Percentiles rank a stretch among this genome's conserved stretches.
These are phyloP conservation scores for Staphylotrichum longicolle DNA, from an alignment of 495 filamentous ascomycete genomes.

Conservation along the genomic window DNA sequence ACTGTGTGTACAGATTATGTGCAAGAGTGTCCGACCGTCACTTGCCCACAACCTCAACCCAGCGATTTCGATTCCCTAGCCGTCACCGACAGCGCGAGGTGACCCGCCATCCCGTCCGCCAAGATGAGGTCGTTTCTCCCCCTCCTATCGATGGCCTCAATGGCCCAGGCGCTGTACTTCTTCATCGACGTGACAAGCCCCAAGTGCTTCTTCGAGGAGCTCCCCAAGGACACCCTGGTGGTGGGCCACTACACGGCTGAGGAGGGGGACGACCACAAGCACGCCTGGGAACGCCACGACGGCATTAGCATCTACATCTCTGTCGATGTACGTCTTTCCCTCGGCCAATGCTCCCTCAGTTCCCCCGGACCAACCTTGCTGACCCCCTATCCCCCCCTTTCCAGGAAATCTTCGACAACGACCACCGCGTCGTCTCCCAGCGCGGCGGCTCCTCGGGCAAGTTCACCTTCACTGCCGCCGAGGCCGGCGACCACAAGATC, in stretches of 20 bases:
- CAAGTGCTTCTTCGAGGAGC: constrained; percentile 97
- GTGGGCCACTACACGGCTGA: constrained; percentile 87
- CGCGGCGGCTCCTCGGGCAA: constrained; percentile 71
- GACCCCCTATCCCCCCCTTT: constrained; percentile 9
- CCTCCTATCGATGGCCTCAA: constrained; percentile 48
- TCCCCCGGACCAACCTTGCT: constrained; percentile 7
- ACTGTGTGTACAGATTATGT: not conserved
- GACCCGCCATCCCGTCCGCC: not conserved
- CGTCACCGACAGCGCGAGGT: constrained; percentile 10
- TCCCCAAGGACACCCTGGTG: constrained; percentile 93
- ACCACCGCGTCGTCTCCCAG: constrained; percentile 91
- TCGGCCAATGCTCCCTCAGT: not conserved
- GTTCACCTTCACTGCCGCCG: constrained; percentile 95
- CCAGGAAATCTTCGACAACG: constrained; percentile 92
- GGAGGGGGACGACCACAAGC: constrained; percentile 66
- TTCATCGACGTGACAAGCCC: constrained; percentile 80
- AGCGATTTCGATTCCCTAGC: not conserved
- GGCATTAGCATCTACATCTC: constrained; percentile 81
- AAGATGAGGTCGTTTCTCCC: constrained; percentile 53
- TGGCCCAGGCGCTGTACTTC: constrained; percentile 85
- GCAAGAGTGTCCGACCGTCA: not conserved
- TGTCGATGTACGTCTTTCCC: constrained; percentile 60
- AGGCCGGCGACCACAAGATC: constrained; percentile 88
- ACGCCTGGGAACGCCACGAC: constrained; percentile 64
- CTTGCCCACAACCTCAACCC: constrained; percentile 4